phyloP scores from a whole-genome alignment of 331 rosid genomes.

The Malus hybrid region DNA sequence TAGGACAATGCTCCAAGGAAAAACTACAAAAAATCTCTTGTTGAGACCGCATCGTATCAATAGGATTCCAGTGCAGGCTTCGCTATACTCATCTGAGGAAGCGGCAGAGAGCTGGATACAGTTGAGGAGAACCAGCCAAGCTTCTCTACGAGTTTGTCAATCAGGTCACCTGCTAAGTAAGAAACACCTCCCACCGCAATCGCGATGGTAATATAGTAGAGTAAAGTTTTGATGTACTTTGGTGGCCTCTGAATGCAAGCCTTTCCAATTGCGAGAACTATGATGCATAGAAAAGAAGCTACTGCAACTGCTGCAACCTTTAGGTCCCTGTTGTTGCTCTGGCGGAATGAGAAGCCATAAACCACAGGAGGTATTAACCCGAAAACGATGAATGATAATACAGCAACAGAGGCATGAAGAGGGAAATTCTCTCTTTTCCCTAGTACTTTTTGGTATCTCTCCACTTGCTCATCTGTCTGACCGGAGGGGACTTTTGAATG shows the following conservation, averaged over 20 bases:
- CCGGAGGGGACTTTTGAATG: slow-evolving; percentile 17
- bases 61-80: slow-evolving; percentile 24
- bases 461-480: slow-evolving; percentile 18
- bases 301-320: slow-evolving; percentile 55
- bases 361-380: slow-evolving; percentile 63
- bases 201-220: slow-evolving; percentile 31
- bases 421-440: slow-evolving; percentile 50
- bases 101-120: slow-evolving; percentile 10
- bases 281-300: slow-evolving; percentile 55
- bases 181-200: slow-evolving; percentile 38
- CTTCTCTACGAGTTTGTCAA: slow-evolving; percentile 26
- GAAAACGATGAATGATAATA: slow-evolving; percentile 48
- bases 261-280: slow-evolving; percentile 47
- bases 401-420: slow-evolving; percentile 39
- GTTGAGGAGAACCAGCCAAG: slow-evolving; percentile 45
- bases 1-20: neutral
- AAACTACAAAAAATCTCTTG: neutral
- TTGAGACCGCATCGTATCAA: neutral
- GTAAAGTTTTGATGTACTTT: slow-evolving; percentile 32
- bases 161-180: slow-evolving; percentile 43
- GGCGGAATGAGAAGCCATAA: slow-evolving; percentile 53
- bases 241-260: slow-evolving; percentile 32
- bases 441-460: slow-evolving; percentile 32
- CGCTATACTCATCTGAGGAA: slow-evolving; percentile 10
- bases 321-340: slow-evolving; percentile 33